phyloP scores from a whole-genome alignment of 2,329 filamentous ascomycete genomes.

The Botrytis squamosa region DNA sequence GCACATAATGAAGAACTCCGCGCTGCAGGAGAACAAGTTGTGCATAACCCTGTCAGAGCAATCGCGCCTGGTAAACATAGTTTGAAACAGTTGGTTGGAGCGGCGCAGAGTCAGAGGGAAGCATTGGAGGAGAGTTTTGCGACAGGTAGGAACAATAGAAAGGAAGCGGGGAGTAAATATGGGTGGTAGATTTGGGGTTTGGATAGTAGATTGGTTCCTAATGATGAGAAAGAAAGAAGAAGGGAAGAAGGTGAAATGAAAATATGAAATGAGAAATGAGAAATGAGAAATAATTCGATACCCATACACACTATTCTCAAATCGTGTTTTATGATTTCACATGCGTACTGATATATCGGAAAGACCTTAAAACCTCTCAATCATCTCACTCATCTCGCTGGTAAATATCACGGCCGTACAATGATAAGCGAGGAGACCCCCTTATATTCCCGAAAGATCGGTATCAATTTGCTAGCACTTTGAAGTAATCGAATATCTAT shows the following conservation, averaged over 20 bases:
- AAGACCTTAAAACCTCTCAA: not conserved
- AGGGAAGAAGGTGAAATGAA: too few relatives aligned
- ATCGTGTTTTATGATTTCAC: not conserved
- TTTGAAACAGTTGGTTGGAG: constrained; percentile 81
- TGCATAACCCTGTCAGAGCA: constrained; percentile 78
- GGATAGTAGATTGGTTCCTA: not conserved
- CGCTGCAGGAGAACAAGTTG: constrained; percentile 63
- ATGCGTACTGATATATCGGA: not conserved
- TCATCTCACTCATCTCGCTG: not conserved
- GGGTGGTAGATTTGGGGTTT: constrained; percentile 61
- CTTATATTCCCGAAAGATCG: not conserved
- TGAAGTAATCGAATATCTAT: not conserved
- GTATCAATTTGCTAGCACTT: not conserved
- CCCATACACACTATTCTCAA: not conserved
- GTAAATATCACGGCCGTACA: not conserved
- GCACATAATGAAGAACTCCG: constrained; percentile 76
- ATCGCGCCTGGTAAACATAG: constrained; percentile 89
- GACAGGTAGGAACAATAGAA: constrained; percentile 72
- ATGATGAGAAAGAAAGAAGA: not conserved
- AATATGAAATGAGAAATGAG: not conserved
- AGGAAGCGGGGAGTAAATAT: constrained; percentile 78
- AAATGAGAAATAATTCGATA: not conserved
- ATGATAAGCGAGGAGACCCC: not conserved
- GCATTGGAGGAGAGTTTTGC: constrained; percentile 92
- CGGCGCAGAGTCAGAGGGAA: constrained; percentile 77